Percentiles rank a stretch among this genome's conserved stretches.
phyloP scores from a whole-genome alignment of 2,329 filamentous ascomycete genomes.

The Fusarium mundagurra region DNA sequence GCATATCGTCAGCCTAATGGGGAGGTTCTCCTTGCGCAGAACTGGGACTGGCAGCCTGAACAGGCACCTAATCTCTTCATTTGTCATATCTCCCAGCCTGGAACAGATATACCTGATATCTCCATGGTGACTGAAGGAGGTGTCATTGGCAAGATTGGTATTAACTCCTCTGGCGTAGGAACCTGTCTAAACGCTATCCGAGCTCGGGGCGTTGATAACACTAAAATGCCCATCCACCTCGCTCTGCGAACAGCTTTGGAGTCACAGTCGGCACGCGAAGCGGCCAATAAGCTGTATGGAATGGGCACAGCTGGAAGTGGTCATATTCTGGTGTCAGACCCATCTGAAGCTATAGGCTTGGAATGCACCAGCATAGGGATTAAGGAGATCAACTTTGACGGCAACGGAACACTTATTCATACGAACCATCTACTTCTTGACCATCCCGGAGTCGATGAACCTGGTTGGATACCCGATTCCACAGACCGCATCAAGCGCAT shows the following conservation, averaged over 20 bases:
- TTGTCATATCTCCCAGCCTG: conserved; percentile 54
- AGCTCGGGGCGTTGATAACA: conserved; percentile 61
- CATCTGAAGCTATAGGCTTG: conserved; percentile 26
- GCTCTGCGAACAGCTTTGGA: conserved; percentile 67
- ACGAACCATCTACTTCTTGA: conserved; percentile 34
- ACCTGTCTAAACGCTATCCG: conserved; percentile 70
- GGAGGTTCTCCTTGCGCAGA: conserved; percentile 59
- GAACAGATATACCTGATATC: conserved; percentile 54
- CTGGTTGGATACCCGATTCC: conserved; percentile 30
- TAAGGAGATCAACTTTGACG: conserved; percentile 9
- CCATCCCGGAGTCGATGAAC: conserved; percentile 25
- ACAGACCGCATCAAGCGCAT: conserved; percentile 8
- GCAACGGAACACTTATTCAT: conserved; percentile 18
- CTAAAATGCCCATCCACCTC: conserved; percentile 67
- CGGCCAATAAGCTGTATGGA: neutral
- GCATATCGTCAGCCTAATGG: conserved; percentile 51
- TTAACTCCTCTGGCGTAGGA: conserved; percentile 68
- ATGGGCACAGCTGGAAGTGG: conserved; percentile 33
- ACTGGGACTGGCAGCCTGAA: conserved; percentile 68
- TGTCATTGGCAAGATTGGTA: conserved; percentile 72
- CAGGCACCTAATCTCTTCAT: conserved; percentile 62
- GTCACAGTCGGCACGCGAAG: conserved; percentile 42
- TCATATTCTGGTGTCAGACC: conserved; percentile 32
- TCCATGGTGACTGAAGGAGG: conserved; percentile 68
- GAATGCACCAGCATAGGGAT: conserved; percentile 38